Evolutionary conservation across 192 early-diverging fungal genomes (phyloP), one percentile per base, ranked within the genome.

Genomic region (Rhizophagus prolifer): DNA sequence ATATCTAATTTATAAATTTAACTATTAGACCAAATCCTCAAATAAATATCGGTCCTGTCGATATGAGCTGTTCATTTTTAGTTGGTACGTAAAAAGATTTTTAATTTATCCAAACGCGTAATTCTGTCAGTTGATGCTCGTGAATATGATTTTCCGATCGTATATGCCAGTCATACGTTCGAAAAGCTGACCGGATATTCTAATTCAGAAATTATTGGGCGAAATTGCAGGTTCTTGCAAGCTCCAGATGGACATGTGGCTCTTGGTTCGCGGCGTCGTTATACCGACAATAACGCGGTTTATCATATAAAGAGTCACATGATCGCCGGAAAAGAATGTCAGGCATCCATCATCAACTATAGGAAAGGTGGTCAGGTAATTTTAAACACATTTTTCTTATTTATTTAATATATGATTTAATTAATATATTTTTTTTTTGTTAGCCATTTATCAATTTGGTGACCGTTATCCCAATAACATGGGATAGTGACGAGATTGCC

Each of bases 311-410:
- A 85, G 28, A 83, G 83, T 19, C 79, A 81, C 28, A 79, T 90
- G 67, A 61, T 82, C 2, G 69, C 80, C 9, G 79, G 84, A 9
- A 85, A 91, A 58, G 91, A 92, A 82, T 88, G 84, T 36, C 91
- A 92, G 71, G 87, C 87, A 41, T 86, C 85, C 9, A 80, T 91
- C 19, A 88, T 92, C 30, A 92, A 92, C 77, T 92, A 92, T 80
- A 80, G 87, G 36, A 91, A 91, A 70, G 83, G 81, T 23, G 91
- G 91, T 28, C 89, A 89, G 84, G 87, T 88, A 67, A 77, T 41
- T 58, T 31, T 58, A 38, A 6, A 0, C 7, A 8, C 36, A 38
- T 19, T 14, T 16, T 47, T 68, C 16, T 38, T 36, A 21, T 26
- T 30, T 19, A 4, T 21, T 54, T 54, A 21, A 21, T 54, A 19